phyloP scores from a whole-genome alignment of 768 basidiomycete species.

The Hydnomerulius pinastri region DNA sequence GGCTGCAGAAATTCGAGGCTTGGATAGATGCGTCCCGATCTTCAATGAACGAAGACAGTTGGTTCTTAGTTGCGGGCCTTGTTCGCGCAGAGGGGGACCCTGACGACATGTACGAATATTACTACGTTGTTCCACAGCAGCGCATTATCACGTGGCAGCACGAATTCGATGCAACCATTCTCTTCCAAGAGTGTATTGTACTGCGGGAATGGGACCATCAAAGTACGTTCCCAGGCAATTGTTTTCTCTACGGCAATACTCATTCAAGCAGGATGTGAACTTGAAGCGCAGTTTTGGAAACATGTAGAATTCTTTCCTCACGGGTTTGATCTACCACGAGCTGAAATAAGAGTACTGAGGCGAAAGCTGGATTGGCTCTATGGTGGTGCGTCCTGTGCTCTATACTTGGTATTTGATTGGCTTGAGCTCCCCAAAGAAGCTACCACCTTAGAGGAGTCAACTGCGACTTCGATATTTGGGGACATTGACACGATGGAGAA shows the following conservation, averaged over 20 bases:
- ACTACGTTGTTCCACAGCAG: not conserved
- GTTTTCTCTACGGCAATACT: not conserved
- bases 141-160: not conserved
- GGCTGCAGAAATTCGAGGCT: not conserved
- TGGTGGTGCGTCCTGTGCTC: no score
- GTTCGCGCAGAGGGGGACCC: not conserved
- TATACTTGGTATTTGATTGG: not conserved
- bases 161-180: not conserved
- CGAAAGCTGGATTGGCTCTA: no score
- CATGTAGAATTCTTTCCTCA: not conserved
- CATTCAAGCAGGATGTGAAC: not conserved
- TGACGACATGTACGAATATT: not conserved
- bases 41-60: not conserved
- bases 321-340: not conserved
- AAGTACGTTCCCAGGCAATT: not conserved
- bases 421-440: not conserved
- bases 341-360: not conserved
- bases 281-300: conserved; percentile 1
- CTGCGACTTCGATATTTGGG: not conserved
- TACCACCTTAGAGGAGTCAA: not conserved
- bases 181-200: not conserved
- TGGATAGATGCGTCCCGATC: not conserved
- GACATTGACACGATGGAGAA: not conserved
- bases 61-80: not conserved
- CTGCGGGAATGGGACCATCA: not conserved